Conservation (phyloP, 2,329 filamentous ascomycete genomes). For the Diaporthe sp. region DNA sequence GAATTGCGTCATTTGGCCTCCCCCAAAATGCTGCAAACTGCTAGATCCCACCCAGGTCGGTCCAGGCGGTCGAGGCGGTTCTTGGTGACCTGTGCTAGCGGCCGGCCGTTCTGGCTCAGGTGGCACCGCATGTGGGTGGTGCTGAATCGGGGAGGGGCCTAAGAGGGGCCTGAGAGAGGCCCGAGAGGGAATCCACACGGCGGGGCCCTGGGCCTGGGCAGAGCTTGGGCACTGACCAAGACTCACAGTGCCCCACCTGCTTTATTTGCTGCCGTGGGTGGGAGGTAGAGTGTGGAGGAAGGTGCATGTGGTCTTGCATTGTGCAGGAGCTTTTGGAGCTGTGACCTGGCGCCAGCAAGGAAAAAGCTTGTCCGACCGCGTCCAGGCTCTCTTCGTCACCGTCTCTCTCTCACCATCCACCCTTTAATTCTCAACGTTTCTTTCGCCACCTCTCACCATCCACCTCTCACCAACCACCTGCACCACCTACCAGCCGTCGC, state of each 20-base stretch:
- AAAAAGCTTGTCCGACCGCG: constrained; percentile 18
- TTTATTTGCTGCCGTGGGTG: background rate
- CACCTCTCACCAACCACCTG: background rate
- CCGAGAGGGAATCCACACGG: background rate
- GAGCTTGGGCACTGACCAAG: background rate
- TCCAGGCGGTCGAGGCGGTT: background rate
- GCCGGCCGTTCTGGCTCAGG: background rate
- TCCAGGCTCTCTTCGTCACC: background rate
- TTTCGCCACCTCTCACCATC: background rate
- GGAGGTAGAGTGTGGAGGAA: background rate
- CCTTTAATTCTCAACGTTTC: background rate
- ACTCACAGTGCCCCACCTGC: constrained; percentile 14
- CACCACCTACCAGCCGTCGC: background rate
- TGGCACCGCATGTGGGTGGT: constrained; percentile 1
- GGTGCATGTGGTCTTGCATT: constrained; percentile 4
- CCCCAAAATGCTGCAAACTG: constrained; percentile 9
- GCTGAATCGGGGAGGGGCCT: background rate
- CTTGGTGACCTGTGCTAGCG: constrained; percentile 17
- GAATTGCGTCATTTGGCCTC: constrained; percentile 11
- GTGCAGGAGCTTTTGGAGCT: background rate
- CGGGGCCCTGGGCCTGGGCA: background rate
- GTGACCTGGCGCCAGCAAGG: constrained; percentile 29
- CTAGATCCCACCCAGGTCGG: background rate
- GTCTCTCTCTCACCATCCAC: background rate
- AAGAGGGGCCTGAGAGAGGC: background rate